phyloP scores from a whole-genome alignment of 805 yeast species.

The Ogataea corticis region DNA sequence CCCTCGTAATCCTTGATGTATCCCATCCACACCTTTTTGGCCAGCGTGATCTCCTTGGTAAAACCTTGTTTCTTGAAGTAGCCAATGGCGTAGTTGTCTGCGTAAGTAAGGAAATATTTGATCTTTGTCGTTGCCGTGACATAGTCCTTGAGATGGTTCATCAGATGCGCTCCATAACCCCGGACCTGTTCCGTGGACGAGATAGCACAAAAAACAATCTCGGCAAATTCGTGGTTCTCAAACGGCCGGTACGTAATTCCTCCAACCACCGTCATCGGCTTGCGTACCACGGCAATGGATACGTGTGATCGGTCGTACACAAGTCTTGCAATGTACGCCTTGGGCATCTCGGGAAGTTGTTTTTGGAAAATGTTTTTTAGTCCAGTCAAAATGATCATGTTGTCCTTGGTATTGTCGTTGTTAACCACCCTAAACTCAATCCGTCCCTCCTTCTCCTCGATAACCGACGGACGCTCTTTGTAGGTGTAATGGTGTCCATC shows the following conservation, averaged over 20 bases:
- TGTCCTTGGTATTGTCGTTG: conserved; percentile 86
- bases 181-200: conserved; percentile 96
- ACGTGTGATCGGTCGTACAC: conserved; percentile 94
- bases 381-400: conserved; percentile 90
- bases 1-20: conserved; percentile 99
- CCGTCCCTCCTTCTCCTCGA: conserved; percentile 90
- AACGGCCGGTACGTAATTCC: conserved; percentile 97
- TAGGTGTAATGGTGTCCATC: conserved; percentile 82
- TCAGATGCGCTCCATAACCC: conserved; percentile 97
- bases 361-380: conserved; percentile 94
- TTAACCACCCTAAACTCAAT: conserved; percentile 96
- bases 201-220: conserved; percentile 97
- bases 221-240: conserved; percentile 88
- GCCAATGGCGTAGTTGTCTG: conserved; percentile 98
- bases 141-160: conserved; percentile 97
- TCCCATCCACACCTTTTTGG: conserved; percentile 93
- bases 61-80: conserved; percentile 98
- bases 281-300: conserved; percentile 93
- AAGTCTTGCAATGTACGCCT: conserved; percentile 90
- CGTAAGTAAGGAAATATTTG: conserved; percentile 87
- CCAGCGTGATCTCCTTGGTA: conserved; percentile 89
- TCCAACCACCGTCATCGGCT: conserved; percentile 86
- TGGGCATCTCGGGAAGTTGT: conserved; percentile 98
- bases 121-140: conserved; percentile 86
- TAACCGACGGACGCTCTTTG: conserved; percentile 90